Base-by-base conservation (phyloP, 202 grass and related monocot species). In the Dendrocalamus latiflorus region DNA sequence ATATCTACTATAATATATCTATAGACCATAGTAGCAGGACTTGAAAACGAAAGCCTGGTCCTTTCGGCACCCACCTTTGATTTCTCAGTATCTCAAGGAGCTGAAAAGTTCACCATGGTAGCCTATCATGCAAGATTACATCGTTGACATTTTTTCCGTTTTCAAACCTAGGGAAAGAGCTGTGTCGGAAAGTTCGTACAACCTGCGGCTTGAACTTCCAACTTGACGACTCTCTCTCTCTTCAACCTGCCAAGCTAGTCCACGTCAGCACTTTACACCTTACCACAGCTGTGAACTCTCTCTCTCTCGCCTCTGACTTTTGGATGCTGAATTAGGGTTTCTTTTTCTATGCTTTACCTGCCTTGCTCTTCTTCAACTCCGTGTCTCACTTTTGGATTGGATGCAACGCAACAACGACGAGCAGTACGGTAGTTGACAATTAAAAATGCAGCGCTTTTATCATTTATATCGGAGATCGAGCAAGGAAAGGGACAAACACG, bases 211-310 rank as follows among this genome's bases (percentile, higher is more conserved):
- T n/a, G 33, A 85, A 53, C 55, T 33, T 18, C 65, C 54, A 42
- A n/a, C 43, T 78, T 51, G 74, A 85, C 74, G 9, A 58, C 21
- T 24, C n/a, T 5, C 55, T 25, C 4, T 51, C 17, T 42, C 44
- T 11, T 47, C 16, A 22, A 18, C 48, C 36, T 37, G 37, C 54
- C 14, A 43, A 41, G 74, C 71, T 30, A 33, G 65, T 78, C 66
- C 65, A 62, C 21, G 65, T 78, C 75, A 78, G 6, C 22, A 11
- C 83, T 78, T 85, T 85, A 63, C 54, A 54, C 83, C 83, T 78
- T 25, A n/a, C n/a, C n/a, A 61, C 82, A 60, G 24, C 3, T 37
- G 5, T 36, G 18, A 8, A 74, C 30, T 17, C 13, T 34, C 11
- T n/a, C 36, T 37, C 28, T 7, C 12, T 12, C 12, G 3, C 74